These are phyloP conservation scores for Penicillium hesseltinei DNA, from an alignment of 2,329 filamentous ascomycete species.

Conservation along the genomic window DNA sequence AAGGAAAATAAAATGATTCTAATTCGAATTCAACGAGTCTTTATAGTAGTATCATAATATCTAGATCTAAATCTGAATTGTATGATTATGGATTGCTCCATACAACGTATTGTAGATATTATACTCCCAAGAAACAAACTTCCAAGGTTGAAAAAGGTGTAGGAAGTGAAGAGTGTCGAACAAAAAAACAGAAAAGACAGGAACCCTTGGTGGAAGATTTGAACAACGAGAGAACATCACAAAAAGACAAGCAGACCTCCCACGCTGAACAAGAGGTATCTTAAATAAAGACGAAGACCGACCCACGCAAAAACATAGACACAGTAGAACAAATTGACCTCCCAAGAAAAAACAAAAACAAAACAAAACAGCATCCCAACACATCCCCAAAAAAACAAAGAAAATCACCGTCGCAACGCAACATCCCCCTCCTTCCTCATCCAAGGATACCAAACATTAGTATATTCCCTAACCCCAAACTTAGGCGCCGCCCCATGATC, in stretches of 20 bases:
- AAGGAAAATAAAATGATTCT: background rate
- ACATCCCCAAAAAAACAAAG: background rate
- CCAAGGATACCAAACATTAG: slow-evolving; percentile 44
- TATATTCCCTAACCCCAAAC: slow-evolving; percentile 29
- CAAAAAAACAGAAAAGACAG: background rate
- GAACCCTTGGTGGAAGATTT: background rate
- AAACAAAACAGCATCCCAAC: background rate
- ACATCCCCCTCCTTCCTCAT: slow-evolving; percentile 34
- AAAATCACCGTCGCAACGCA: background rate
- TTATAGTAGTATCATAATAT: background rate
- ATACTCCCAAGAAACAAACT: background rate
- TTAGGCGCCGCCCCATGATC: slow-evolving; percentile 11
- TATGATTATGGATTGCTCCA: slow-evolving; percentile 1
- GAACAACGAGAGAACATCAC: slow-evolving; percentile 2
- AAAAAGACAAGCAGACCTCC: slow-evolving; percentile 10
- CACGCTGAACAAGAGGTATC: slow-evolving; percentile 20
- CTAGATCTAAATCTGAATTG: background rate
- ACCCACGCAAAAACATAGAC: slow-evolving; percentile 10
- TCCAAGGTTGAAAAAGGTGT: background rate
- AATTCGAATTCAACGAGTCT: background rate
- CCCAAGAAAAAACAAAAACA: background rate
- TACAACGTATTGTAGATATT: background rate
- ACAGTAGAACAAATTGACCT: slow-evolving; percentile 16
- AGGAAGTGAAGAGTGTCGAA: background rate
- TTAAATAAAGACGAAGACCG: slow-evolving; percentile 12